These are phyloP conservation scores for cucumber (Cucumis sativus) DNA, from an alignment of 306 rosid genomes.

Conservation along the genomic window DNA sequence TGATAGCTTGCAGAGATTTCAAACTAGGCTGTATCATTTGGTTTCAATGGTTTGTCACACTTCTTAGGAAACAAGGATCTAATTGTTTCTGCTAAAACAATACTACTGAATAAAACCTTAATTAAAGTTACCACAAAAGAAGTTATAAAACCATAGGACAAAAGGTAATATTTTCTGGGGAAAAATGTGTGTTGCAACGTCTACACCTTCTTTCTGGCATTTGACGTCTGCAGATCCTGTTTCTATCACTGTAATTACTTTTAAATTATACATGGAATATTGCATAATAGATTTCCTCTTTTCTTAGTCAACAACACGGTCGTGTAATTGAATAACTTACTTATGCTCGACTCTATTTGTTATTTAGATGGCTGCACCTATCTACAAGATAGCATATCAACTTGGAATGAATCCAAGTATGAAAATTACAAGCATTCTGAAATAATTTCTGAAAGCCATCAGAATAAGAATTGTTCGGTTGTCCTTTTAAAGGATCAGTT, in stretches of 20 bases:
- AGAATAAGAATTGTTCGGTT: constrained; percentile 15
- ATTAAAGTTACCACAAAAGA: neutral
- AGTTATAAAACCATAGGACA: neutral
- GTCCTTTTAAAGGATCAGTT: constrained; percentile 19
- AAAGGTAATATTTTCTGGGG: neutral
- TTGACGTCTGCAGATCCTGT: neutral
- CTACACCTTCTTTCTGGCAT: neutral
- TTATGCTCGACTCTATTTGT: neutral
- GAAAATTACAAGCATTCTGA: constrained; percentile 19
- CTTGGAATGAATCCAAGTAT: constrained; percentile 38
- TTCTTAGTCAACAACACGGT: neutral
- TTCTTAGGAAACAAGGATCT: neutral
- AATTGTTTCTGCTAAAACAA: neutral
- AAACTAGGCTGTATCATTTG: neutral
- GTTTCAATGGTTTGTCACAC: neutral
- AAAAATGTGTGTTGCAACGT: neutral
- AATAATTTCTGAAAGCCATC: constrained; percentile 10
- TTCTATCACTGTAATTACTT: neutral
- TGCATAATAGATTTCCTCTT: neutral
- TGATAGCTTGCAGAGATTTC: neutral
- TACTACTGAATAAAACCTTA: neutral
- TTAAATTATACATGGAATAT: neutral
- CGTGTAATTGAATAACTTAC: neutral
- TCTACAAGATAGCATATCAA: constrained; percentile 27
- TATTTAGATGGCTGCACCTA: constrained; percentile 35